Evolutionary conservation across 2,329 filamentous ascomycete species (phyloP), one percentile per base, ranked within the genome.

Genomic region (Ciborinia camelliae): DNA sequence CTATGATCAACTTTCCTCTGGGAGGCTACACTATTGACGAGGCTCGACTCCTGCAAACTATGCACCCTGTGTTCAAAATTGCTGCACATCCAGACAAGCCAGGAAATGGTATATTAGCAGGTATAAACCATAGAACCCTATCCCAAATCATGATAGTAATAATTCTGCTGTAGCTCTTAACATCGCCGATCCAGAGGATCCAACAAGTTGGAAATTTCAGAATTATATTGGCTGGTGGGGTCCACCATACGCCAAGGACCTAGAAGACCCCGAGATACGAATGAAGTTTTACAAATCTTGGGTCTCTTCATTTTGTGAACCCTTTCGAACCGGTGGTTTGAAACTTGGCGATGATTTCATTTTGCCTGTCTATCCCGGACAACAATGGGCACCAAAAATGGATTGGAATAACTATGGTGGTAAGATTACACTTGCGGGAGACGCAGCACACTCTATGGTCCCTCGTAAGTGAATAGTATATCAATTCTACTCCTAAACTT

Each of bases 361-460:
- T 10, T 15, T 52, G 26, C 48, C 48, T 18, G 48, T 52, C 14
- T 52, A 52, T 52, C 26, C 48, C 18, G 48, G 48, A 26, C 48
- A 52, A 15, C 26, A 52, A 28, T 52, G 48, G 48, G 48, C 48
- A 28, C 53, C 53, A 18, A 57, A 30, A 43, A 57, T 41, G 39
- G 18, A 30, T 8, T 57, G 53, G 53, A n/a, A 57, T 30, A 41
- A 43, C 35, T 30, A 52, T 52, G 28, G 30, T n/a, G 30, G 53
- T 20, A 39, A n/a, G 35, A 39, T 57, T 30, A 57, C 53, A n/a
- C 35, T 57, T 23, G 53, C 53, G 9, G 53, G 53, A 20, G 53
- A 57, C 41, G 53, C 53, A 39, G 53, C 53, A n/a, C 47, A 62
- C 52, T 23, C 59, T 14, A 62, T 62, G 59, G 23, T 48, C 30